Percentiles rank a stretch among this genome's conserved stretches.
These are phyloP conservation scores for Suillus clintonianus DNA, from an alignment of 768 basidiomycete genomes.

Conservation along the genomic window DNA sequence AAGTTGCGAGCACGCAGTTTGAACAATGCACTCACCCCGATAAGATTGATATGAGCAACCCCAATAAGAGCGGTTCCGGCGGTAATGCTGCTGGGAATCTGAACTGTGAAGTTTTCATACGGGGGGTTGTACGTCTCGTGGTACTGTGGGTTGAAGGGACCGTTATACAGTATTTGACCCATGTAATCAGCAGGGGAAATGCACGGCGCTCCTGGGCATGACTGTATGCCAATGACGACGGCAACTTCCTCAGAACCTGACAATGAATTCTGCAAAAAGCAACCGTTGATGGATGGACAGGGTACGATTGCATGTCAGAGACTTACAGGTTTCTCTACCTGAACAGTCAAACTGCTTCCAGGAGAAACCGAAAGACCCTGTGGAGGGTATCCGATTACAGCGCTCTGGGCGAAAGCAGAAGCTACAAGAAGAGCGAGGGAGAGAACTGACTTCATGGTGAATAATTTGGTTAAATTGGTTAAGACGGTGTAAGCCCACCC, in stretches of 20 bases:
- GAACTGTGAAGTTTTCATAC: conserved; percentile 48
- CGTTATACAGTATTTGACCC: conserved; percentile 50
- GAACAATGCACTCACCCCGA: conserved; percentile 37
- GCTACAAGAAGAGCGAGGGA: conserved; percentile 30
- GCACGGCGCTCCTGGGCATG: conserved; percentile 35
- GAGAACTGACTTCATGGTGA: conserved; percentile 16
- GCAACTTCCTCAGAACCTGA: conserved; percentile 45
- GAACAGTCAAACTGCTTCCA: conserved; percentile 43
- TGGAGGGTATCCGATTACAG: conserved; percentile 42
- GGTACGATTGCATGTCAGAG: background rate
- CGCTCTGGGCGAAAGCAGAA: conserved; percentile 42
- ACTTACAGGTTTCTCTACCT: conserved; percentile 51
- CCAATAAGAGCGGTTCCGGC: conserved; percentile 37
- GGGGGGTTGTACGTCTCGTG: conserved; percentile 33
- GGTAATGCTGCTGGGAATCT: conserved; percentile 31
- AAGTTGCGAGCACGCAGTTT: background rate
- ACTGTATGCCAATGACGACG: conserved; percentile 45
- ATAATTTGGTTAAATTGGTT: background rate
- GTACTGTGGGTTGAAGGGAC: conserved; percentile 41
- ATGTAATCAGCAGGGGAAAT: conserved; percentile 29
- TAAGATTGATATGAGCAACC: conserved; percentile 38
- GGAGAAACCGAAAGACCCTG: conserved; percentile 35
- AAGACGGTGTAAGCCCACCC: background rate
- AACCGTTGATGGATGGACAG: background rate
- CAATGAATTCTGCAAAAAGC: conserved; percentile 31